These are phyloP conservation scores for Cercophora newfieldiana DNA, from an alignment of 495 filamentous ascomycete genomes.

Conservation along the genomic window DNA sequence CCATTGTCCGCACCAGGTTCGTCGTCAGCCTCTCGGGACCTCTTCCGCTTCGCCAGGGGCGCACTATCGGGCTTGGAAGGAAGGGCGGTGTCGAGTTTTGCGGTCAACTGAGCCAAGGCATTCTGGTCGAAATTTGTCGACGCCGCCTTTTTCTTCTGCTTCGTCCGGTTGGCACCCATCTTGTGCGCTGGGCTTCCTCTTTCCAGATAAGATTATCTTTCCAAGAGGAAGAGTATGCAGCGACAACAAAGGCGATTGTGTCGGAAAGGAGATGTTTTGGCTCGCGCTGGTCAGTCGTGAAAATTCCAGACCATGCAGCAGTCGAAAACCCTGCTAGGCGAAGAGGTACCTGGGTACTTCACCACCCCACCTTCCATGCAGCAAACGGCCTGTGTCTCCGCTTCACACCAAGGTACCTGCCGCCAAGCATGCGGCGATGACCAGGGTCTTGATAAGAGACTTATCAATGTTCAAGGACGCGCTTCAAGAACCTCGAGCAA, in stretches of 20 bases:
- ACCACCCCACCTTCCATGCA: background rate
- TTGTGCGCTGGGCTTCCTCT: background rate
- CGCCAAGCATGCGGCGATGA: background rate
- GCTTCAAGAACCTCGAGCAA: background rate
- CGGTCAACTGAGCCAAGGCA: slow-evolving; percentile 62
- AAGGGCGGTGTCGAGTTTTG: slow-evolving; percentile 61
- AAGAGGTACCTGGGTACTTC: background rate
- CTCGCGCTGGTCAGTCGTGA: background rate
- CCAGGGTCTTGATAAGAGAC: background rate
- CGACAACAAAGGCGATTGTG: background rate
- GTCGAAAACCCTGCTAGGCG: background rate
- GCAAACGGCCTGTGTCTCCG: too few relatives aligned
- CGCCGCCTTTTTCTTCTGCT: slow-evolving; percentile 24
- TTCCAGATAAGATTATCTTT: background rate
- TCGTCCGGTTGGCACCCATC: slow-evolving; percentile 30
- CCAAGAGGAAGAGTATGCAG: background rate
- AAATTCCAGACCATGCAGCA: background rate
- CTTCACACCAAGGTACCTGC: background rate
- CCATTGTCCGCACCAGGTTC: slow-evolving; percentile 48
- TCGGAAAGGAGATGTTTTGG: background rate
- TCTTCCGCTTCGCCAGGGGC: slow-evolving; percentile 47
- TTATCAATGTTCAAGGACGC: background rate
- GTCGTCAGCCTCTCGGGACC: slow-evolving; percentile 33
- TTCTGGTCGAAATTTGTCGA: slow-evolving; percentile 58
- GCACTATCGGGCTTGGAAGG: slow-evolving; percentile 27